These are phyloP conservation scores for Teratosphaeria epicoccoides DNA, from an alignment of 2,329 filamentous ascomycete species.

Conservation along the genomic window DNA sequence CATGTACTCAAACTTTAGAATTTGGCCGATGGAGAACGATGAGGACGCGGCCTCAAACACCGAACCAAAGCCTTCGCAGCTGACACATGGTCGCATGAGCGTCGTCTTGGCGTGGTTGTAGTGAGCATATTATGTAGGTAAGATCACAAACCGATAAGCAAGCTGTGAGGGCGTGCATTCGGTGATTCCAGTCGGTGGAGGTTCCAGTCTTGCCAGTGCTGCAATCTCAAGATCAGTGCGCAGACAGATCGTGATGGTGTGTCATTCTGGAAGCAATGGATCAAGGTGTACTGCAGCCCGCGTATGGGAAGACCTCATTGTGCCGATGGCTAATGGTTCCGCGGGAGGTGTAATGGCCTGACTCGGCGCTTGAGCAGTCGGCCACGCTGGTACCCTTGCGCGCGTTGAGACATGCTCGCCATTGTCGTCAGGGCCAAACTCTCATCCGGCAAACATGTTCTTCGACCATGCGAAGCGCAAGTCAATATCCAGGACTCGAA, in stretches of 20 bases:
- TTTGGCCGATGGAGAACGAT: neutral
- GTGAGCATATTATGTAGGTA: neutral
- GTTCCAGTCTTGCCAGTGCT: neutral
- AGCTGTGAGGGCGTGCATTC: neutral
- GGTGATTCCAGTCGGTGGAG: neutral
- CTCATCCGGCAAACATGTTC: neutral
- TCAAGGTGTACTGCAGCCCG: neutral
- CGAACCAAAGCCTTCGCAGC: neutral
- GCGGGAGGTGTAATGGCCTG: neutral
- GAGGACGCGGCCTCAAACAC: neutral
- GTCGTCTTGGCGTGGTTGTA: neutral
- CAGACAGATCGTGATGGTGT: neutral
- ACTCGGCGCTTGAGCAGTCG: too few species aligned
- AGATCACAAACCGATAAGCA: neutral
- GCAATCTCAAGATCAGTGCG: neutral
- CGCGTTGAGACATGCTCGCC: too few species aligned
- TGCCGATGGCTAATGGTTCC: neutral
- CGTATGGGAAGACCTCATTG: neutral
- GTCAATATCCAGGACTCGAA: neutral
- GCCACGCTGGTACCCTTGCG: too few species aligned
- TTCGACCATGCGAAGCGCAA: neutral
- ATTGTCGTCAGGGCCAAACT: neutral
- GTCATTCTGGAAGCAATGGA: neutral
- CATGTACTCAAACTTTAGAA: neutral
- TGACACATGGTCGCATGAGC: neutral